Base-by-base conservation (phyloP, 2,329 filamentous ascomycete genomes). In the Orbilia oligospora region DNA sequence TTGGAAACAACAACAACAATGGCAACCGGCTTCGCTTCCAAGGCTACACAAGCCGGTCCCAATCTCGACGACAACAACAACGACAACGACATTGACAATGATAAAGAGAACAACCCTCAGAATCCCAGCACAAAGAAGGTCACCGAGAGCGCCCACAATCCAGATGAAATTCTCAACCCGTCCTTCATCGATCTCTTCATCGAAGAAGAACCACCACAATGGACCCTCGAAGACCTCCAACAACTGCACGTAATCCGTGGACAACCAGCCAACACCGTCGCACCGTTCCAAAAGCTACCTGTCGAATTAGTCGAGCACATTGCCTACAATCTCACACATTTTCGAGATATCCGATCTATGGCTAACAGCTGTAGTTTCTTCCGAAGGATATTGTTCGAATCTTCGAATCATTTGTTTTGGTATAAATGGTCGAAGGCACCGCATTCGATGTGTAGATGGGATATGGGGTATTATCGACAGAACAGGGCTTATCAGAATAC, bases 371-470 rank as follows among this genome's bases (percentile, higher is more conserved):
- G 75, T 68, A 24, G 53, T 18, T 64, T 72, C 24, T 78, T 78
- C 20, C 61, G 69, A 0, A 71, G 67, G 51, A 65, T 78, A 16
- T 18, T 78, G 3, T 78, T 78, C 24, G 75, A 68, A 27, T 66
- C 56, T 8, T 58, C 49, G n/a, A 78, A 78, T 20, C 75, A 78
- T 44, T 14, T 78, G n/a, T 78, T 78, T 27, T 78, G 75, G 75
- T 78, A 72, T 27, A 22, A 27, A 41, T 78, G 75, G 75, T 12
- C 63, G 2, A 71, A 71, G 36, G 68, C 75, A 4, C 68, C 75
- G 36, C 75, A 78, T 49, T 78, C 75, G 12, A 41, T 71, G 68
- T 78, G 75, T 41, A 53, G 75, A 5, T 78, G 75, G 75, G 68
- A 78, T 69, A 20, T 78, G 68, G 75, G 75, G 8, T 24, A 64